Percentiles rank a stretch among this genome's conserved stretches.
Conservation (phyloP, 129 eudicot genomes). For the Apium graveolens region DNA sequence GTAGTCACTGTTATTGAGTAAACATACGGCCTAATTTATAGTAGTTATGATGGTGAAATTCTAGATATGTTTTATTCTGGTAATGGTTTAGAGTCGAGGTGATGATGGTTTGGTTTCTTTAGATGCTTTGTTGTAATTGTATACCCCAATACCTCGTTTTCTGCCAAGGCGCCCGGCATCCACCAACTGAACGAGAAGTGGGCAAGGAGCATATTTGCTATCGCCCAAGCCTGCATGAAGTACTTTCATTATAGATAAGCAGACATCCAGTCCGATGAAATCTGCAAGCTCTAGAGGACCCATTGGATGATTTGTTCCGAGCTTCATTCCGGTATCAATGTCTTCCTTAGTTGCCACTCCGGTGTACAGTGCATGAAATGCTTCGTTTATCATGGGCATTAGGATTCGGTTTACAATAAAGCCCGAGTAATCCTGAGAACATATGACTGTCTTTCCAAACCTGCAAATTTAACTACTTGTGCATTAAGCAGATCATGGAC, state of each 20-base stretch:
- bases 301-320: constrained; percentile 96
- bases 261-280: constrained; percentile 82
- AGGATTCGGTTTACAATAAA: constrained; percentile 27
- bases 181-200: constrained; percentile 79
- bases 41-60: not conserved
- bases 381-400: constrained; percentile 98
- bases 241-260: constrained; percentile 74
- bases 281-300: constrained; percentile 93
- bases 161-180: constrained; percentile 95
- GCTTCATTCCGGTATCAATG: constrained; percentile 90
- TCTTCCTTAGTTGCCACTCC: constrained; percentile 96
- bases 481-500: not conserved
- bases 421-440: constrained; percentile 77
- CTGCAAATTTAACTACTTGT: not conserved
- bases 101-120: constrained; percentile 31
- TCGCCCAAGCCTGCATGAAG: constrained; percentile 83
- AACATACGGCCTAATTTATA: not conserved
- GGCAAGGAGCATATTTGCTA: constrained; percentile 77
- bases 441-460: constrained; percentile 30
- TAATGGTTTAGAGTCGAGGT: constrained; percentile 34
- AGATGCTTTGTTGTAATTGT: constrained; percentile 35
- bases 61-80: not conserved
- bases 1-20: not conserved
- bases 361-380: constrained; percentile 62
- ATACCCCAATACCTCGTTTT: constrained; percentile 81